Conservation (phyloP, 148 eudicot species). For the Silene conica region DNA sequence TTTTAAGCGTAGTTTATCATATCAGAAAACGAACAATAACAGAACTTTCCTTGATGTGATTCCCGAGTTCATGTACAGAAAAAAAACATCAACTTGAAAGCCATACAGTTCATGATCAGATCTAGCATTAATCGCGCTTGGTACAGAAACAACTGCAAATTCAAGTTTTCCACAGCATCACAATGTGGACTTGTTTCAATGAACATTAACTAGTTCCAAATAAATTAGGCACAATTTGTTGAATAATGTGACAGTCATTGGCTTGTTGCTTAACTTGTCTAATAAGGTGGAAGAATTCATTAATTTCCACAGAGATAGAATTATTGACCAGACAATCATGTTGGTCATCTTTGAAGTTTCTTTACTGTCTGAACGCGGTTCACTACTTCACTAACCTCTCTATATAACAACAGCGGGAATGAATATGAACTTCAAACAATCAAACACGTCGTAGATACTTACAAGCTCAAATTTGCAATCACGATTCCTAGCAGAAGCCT, state of each 20-base stretch:
- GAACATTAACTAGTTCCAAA: neutral
- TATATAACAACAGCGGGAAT: slow-evolving; percentile 14
- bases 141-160: neutral
- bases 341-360: slow-evolving; percentile 11
- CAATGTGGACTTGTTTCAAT: slow-evolving; percentile 8
- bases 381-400: slow-evolving; percentile 2
- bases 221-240: slow-evolving; percentile 7
- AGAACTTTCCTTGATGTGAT: neutral
- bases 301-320: neutral
- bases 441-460: neutral
- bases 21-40: neutral
- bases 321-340: slow-evolving; percentile 10
- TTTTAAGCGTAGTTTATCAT: too few relatives aligned
- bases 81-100: neutral
- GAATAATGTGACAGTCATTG: slow-evolving; percentile 8
- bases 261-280: slow-evolving; percentile 10
- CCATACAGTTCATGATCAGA: neutral
- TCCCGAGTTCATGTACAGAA: neutral
- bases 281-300: neutral
- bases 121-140: neutral
- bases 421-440: neutral
- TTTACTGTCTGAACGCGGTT: neutral
- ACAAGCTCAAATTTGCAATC: neutral
- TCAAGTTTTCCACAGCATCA: neutral
- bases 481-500: neutral